Evolutionary conservation across 1,284 basidiomycete genomes (phyloP).

Genomic region (Calocybe gambosa): DNA sequence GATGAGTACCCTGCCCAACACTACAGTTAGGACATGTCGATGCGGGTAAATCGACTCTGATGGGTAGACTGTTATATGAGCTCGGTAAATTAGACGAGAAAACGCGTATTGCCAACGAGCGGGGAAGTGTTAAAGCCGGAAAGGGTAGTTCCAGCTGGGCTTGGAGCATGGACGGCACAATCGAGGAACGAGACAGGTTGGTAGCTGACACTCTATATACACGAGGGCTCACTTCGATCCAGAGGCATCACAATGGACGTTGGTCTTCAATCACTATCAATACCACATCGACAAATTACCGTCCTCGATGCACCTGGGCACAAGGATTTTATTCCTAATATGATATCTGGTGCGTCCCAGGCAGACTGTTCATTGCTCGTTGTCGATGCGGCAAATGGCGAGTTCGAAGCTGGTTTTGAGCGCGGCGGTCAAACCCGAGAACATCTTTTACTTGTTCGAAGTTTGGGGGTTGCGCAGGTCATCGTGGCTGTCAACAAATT

Average conservation of each 20-base stretch:
- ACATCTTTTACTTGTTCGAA: constrained; percentile 88
- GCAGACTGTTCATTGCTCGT: constrained; percentile 97
- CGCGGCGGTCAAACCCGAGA: constrained; percentile 96
- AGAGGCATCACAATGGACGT: constrained; percentile 99
- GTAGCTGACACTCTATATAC: constrained; percentile 16
- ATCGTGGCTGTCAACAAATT: constrained; percentile 95
- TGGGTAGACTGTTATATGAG: constrained; percentile 93
- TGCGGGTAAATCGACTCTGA: constrained; percentile 96
- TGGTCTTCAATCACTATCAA: constrained; percentile 78
- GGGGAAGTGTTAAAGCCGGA: constrained; percentile 86
- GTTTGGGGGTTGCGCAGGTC: constrained; percentile 91
- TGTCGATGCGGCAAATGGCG: constrained; percentile 84
- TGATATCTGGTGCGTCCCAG: constrained; percentile 98
- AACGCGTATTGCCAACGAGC: constrained; percentile 78
- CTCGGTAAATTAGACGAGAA: constrained; percentile 86
- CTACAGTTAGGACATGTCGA: constrained; percentile 82
- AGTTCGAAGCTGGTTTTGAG: constrained; percentile 95
- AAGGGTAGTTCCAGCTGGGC: constrained; percentile 97
- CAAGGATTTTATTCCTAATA: constrained; percentile 97
- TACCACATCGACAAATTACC: constrained; percentile 77
- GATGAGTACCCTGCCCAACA: background rate
- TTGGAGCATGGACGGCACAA: constrained; percentile 93
- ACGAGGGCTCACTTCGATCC: constrained; percentile 1
- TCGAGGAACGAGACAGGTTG: constrained; percentile 89
- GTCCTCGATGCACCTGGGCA: constrained; percentile 96